Percentiles rank a stretch among this genome's conserved stretches.
Evolutionary conservation across 495 filamentous ascomycete species (phyloP).

Genomic region (Tuber microsphaerosporum): DNA sequence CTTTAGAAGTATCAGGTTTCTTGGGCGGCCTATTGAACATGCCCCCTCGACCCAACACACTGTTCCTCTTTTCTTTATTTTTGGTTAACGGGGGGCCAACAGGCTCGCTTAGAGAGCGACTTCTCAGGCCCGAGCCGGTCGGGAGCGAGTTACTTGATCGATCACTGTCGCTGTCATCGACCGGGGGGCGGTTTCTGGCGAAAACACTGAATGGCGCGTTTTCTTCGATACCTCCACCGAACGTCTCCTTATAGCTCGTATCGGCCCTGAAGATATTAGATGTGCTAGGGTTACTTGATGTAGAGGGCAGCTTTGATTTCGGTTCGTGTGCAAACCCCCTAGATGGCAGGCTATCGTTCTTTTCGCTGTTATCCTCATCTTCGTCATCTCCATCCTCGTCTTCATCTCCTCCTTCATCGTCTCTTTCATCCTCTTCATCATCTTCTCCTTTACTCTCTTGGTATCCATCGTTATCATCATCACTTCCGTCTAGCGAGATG

Average conservation of each 20-base stretch:
- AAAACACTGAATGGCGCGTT: constrained; percentile 30
- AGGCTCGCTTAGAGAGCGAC: constrained; percentile 8
- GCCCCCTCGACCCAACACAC: constrained; percentile 21
- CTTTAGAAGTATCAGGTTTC: constrained; percentile 17
- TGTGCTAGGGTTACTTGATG: constrained; percentile 17
- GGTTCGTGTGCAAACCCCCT: constrained; percentile 45
- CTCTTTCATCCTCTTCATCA: constrained; percentile 35
- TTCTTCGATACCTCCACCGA: constrained; percentile 25
- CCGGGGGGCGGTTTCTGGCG: constrained; percentile 5
- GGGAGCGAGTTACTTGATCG: constrained; percentile 11
- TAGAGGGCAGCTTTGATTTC: constrained; percentile 45
- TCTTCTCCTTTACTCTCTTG: constrained; percentile 41
- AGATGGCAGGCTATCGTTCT: constrained; percentile 25
- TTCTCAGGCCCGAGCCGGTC: constrained; percentile 6
- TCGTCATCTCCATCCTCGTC: constrained; percentile 42
- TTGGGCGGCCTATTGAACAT: constrained; percentile 19
- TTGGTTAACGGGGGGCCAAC: constrained; percentile 4
- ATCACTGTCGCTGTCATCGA: constrained; percentile 9
- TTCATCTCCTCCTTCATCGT: constrained; percentile 41
- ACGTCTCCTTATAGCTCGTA: constrained; percentile 25
- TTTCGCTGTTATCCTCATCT: constrained; percentile 11
- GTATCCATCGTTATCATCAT: constrained; percentile 40
- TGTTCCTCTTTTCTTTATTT: constrained; percentile 22
- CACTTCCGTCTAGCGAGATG: constrained; percentile 24
- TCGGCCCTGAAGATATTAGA: constrained; percentile 25